Evolutionary conservation across 2,329 filamentous ascomycete genomes (phyloP), one percentile per base, ranked within the genome.

Genomic region (Chalaropsis ovoidea): DNA sequence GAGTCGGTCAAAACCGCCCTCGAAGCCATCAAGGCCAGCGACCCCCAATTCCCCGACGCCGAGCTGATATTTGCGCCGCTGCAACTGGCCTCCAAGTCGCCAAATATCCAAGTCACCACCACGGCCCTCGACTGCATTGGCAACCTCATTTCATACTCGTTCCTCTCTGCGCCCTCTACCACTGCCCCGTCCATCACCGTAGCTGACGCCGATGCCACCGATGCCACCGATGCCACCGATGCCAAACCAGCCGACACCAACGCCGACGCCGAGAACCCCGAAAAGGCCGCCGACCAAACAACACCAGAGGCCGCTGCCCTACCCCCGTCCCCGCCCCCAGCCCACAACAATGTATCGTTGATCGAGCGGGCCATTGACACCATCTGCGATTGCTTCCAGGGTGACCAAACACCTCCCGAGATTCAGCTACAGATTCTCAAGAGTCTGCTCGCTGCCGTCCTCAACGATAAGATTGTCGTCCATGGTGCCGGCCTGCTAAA

Each of bases 381-480:
- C 43, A 99, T 99, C 79, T 99, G 94, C 80, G 93, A 97, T 74
- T 99, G 94, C 75, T 99, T 99, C 74, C 92, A 97, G 74, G 93
- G 94, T 73, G 94, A 99, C 77, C 89, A 89, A 1, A 99, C 95
- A 0, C 86, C 90, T 2, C 83, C 88, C 63, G 93, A 96, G 75
- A 88, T 97, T 61, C 94, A 99, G 76, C 84, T 97, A 71, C 94
- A 99, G 77, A 99, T 99, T 71, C 90, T 99, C 74, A 97, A 99
- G 77, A 97, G 94, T 1, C 80, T 99, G 67, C 80, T 99, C 67
- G 92, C 94, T 15, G 95, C 95, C 15, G 94, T 99, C 15, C 79
- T 99, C 69, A 97, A 97, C 73, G 94, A 99, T 78, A 99, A 97
- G 78, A 96, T 97, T 69, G 91, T 99, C 54, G 95, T 99, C 1